These are phyloP conservation scores for Mycena leptocephala DNA, from an alignment of 768 basidiomycete genomes.

Conservation along the genomic window DNA sequence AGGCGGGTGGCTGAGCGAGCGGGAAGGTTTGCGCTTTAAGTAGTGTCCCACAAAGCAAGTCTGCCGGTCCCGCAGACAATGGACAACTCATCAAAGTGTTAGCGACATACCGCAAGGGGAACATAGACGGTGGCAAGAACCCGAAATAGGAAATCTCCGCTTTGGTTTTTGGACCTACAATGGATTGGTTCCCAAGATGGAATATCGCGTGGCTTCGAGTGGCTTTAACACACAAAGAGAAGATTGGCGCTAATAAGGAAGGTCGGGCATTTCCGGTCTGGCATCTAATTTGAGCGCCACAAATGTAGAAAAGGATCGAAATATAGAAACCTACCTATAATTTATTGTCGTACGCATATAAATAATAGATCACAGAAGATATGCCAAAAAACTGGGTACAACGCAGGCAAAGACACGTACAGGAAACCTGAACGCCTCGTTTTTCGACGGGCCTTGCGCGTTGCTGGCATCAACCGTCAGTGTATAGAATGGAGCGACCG, in stretches of 20 bases:
- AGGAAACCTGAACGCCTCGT: background rate
- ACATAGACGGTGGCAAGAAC: background rate
- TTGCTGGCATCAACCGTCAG: background rate
- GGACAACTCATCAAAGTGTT: background rate
- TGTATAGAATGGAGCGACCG: conserved; percentile 3
- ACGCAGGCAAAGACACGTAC: background rate
- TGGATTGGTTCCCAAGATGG: background rate
- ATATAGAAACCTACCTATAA: too few species aligned
- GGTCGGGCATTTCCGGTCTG: too few species aligned
- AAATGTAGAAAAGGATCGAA: too few species aligned
- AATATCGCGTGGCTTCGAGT: background rate
- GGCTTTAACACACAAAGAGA: too few species aligned
- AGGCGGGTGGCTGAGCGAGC: background rate
- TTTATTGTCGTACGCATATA: too few species aligned
- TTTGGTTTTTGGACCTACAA: background rate
- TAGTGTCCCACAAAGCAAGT: background rate
- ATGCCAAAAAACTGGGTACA: background rate
- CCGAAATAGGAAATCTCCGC: background rate
- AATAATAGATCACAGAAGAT: too few species aligned
- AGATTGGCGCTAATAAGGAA: too few species aligned
- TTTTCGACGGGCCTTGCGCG: background rate
- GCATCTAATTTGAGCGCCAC: too few species aligned
- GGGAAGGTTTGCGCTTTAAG: background rate
- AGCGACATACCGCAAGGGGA: background rate
- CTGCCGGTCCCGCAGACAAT: background rate